Conservation (phyloP, 1,139 yeast genomes). For the Lodderomyces oxycetoniae region DNA sequence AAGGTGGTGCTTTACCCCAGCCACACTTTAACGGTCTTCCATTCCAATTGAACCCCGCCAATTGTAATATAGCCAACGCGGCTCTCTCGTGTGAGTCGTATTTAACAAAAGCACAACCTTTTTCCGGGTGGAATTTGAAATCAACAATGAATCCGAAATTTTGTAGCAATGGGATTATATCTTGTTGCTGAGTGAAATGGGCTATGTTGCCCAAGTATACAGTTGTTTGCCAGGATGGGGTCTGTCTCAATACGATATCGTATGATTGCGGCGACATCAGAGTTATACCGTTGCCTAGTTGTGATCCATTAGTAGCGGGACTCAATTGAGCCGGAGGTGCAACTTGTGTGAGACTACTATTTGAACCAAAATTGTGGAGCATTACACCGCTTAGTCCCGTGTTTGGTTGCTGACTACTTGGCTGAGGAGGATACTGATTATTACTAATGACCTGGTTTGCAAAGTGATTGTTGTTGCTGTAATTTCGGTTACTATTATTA, state of each 20-base stretch:
- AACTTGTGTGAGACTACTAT: conserved; percentile 1
- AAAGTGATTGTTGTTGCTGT: conserved; percentile 1
- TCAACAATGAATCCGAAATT: conserved; percentile 80
- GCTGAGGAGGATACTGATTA: conserved; percentile 1
- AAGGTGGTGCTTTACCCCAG: conserved; percentile 74
- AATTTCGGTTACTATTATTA: conserved; percentile 1
- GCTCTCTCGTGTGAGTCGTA: conserved; percentile 86
- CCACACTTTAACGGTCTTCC: conserved; percentile 82
- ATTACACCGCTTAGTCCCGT: neutral
- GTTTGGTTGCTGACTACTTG: neutral
- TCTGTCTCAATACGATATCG: conserved; percentile 67
- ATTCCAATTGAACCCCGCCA: conserved; percentile 68
- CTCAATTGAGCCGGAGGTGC: neutral
- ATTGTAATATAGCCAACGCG: conserved; percentile 78
- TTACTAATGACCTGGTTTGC: no score
- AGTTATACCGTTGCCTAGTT: conserved; percentile 15
- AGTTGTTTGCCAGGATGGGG: conserved; percentile 84
- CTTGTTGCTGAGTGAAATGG: conserved; percentile 68
- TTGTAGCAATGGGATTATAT: conserved; percentile 70
- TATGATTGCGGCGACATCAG: conserved; percentile 53
- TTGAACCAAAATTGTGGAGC: conserved; percentile 1
- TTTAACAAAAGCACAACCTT: conserved; percentile 81
- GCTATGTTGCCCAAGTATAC: conserved; percentile 85
- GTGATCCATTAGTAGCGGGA: neutral
- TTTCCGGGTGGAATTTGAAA: conserved; percentile 74